phyloP scores from a whole-genome alignment of 1,284 basidiomycete species.

The Apiotrichum veenhuisii region DNA sequence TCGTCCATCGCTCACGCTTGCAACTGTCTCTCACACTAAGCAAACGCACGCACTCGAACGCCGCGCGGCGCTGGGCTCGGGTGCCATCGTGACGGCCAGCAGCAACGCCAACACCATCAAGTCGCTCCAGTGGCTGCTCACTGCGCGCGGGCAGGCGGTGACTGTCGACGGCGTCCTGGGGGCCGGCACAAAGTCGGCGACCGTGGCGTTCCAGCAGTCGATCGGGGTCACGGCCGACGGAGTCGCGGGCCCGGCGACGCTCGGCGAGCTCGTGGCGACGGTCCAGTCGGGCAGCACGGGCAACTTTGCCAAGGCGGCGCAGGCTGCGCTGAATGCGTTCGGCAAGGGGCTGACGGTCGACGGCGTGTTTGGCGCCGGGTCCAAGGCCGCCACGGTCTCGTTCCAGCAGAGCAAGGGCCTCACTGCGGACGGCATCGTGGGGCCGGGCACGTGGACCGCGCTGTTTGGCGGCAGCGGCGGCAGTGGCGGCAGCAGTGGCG shows the following conservation, averaged over 20 bases:
- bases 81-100: conserved; percentile 1
- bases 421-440: conserved; percentile 2
- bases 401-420: conserved; percentile 1
- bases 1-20: no score
- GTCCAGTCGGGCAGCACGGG: background rate
- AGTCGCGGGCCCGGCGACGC: conserved; percentile 4
- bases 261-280: conserved; percentile 5
- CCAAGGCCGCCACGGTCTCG: background rate
- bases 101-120: background rate
- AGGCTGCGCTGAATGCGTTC: background rate
- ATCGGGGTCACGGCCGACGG: background rate
- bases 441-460: conserved; percentile 4
- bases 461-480: conserved; percentile 1
- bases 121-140: conserved; percentile 9
- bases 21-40: no score
- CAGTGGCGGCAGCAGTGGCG: background rate
- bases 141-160: background rate
- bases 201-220: background rate
- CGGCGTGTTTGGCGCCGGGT: conserved; percentile 5
- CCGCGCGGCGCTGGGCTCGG: background rate
- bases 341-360: conserved; percentile 2
- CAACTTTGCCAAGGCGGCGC: conserved; percentile 1
- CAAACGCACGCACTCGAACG: no score
- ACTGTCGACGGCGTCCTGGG: conserved; percentile 8
- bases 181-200: background rate